Evolutionary conservation across 306 rosid species (phyloP).

Genomic region (Sesbania bispinosa): DNA sequence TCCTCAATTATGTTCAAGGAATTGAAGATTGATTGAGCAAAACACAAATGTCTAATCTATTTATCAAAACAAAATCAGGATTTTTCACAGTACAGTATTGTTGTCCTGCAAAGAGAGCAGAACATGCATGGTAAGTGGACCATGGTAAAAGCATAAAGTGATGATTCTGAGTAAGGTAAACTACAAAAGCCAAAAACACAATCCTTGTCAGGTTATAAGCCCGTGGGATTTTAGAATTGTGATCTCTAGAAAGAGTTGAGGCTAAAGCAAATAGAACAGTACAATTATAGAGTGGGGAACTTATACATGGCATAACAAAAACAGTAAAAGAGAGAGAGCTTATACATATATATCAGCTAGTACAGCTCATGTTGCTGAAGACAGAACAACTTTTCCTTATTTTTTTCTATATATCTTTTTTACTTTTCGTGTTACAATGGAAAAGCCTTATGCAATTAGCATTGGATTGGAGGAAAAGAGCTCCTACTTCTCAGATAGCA

Average conservation of each 20-base stretch:
- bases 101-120: constrained; percentile 22
- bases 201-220: constrained; percentile 24
- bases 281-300: constrained; percentile 31
- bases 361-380: constrained; percentile 11
- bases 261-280: constrained; percentile 23
- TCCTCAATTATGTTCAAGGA: constrained; percentile 6
- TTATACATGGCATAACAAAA: background rate
- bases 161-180: constrained; percentile 24
- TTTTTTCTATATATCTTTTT: background rate
- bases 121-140: constrained; percentile 28
- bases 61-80: constrained; percentile 1
- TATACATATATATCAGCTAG: constrained; percentile 11
- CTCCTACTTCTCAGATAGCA: background rate
- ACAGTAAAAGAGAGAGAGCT: constrained; percentile 22
- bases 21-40: constrained; percentile 12
- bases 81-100: background rate
- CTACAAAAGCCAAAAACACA: constrained; percentile 37
- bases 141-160: constrained; percentile 27
- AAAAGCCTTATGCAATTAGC: too few species aligned
- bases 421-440: too few species aligned
- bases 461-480: too few species aligned
- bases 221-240: constrained; percentile 19
- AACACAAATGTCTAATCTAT: too few species aligned
- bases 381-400: background rate
- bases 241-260: constrained; percentile 26